These are phyloP conservation scores for Gossypium laxum DNA, from an alignment of 441 rosid species.

Conservation along the genomic window DNA sequence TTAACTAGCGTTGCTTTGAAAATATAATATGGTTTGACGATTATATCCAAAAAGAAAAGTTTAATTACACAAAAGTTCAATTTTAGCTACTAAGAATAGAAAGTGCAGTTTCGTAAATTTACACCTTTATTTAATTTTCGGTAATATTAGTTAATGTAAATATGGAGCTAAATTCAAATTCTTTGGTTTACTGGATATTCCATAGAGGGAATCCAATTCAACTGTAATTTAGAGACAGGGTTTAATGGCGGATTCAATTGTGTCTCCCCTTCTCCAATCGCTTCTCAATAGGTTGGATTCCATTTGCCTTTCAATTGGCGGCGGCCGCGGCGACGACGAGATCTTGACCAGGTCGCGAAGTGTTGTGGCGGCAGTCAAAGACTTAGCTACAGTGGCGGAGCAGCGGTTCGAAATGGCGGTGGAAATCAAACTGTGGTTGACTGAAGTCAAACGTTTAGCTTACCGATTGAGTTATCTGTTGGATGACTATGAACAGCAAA, in stretches of 20 bases:
- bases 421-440: conserved; percentile 1
- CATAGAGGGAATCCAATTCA: background rate
- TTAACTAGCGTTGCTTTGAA: background rate
- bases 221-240: background rate
- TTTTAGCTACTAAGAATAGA: background rate
- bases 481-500: conserved; percentile 3
- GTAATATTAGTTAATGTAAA: background rate
- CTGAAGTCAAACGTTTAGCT: conserved; percentile 5
- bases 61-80: background rate
- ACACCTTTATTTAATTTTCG: background rate
- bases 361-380: conserved; percentile 7
- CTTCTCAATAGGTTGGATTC: conserved; percentile 4
- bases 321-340: background rate
- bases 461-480: background rate
- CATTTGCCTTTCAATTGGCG: conserved; percentile 7
- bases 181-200: background rate
- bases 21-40: background rate
- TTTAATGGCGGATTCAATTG: conserved; percentile 4
- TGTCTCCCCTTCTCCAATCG: background rate
- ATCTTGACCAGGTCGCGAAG: conserved; percentile 3
- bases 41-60: background rate
- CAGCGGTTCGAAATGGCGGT: conserved; percentile 4
- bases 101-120: conserved; percentile 1
- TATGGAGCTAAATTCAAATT: too few relatives aligned
- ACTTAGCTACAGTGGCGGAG: conserved; percentile 8